Conservation (phyloP, 345 rosid species). For the Gossypium ekmanianum region DNA sequence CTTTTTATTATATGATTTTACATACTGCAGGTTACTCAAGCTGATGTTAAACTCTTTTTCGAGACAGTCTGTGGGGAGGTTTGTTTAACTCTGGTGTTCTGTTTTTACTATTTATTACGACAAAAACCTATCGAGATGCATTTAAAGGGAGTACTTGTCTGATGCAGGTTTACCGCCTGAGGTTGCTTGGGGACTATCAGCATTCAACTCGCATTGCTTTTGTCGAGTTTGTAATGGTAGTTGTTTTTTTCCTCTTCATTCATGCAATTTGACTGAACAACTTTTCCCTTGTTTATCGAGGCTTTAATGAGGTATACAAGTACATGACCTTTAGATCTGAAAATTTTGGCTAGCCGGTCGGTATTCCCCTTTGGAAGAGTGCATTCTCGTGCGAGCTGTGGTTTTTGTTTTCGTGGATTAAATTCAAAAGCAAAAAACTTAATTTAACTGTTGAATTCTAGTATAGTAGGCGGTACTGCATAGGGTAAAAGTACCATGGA, state of each 20-base stretch:
- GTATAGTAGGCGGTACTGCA: too few relatives aligned
- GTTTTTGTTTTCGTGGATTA: too few relatives aligned
- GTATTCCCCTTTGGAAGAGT: too few relatives aligned
- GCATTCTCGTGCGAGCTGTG: too few relatives aligned
- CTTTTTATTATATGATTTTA: conserved; percentile 3
- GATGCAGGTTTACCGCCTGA: conserved; percentile 65
- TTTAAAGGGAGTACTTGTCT: conserved; percentile 13
- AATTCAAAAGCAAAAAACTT: too few relatives aligned
- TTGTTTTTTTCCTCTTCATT: conserved; percentile 14
- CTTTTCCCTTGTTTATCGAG: neutral
- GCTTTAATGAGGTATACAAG: conserved; percentile 1
- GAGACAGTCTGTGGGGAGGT: conserved; percentile 79
- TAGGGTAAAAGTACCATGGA: too few relatives aligned
- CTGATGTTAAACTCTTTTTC: conserved; percentile 61
- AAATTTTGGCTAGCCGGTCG: neutral
- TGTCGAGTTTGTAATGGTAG: conserved; percentile 76
- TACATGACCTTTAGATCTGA: neutral
- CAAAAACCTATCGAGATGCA: neutral
- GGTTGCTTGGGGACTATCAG: conserved; percentile 79
- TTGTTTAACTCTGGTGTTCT: conserved; percentile 19
- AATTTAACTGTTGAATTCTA: too few relatives aligned
- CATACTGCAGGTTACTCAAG: conserved; percentile 54
- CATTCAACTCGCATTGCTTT: conserved; percentile 85
- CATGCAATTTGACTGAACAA: neutral
- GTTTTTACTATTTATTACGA: neutral